Evolutionary conservation across 1,139 yeast species (phyloP).

Genomic region (Geotrichum fermentans): DNA sequence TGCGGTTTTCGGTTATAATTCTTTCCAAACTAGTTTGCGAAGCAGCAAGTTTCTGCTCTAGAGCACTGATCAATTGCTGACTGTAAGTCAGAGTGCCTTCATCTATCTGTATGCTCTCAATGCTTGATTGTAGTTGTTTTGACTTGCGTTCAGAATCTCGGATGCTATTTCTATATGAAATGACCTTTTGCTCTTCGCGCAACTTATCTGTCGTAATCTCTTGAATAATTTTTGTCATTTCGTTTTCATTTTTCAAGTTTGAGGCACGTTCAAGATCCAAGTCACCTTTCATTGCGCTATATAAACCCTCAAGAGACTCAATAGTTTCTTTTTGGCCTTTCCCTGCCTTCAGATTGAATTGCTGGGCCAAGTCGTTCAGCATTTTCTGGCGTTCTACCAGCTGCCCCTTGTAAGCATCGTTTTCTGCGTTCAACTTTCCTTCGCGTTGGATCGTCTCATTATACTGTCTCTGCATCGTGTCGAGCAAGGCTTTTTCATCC

Average conservation of each 20-base stretch:
- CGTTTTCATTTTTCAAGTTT: conserved; percentile 25
- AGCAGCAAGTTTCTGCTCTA: conserved; percentile 35
- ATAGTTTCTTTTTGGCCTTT: not conserved
- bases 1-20: conserved; percentile 37
- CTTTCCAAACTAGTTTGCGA: conserved; percentile 27
- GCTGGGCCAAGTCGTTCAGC: conserved; percentile 3
- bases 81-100: conserved; percentile 44
- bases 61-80: conserved; percentile 36
- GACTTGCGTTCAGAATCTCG: conserved; percentile 36
- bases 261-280: conserved; percentile 14
- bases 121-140: conserved; percentile 36
- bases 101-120: conserved; percentile 41
- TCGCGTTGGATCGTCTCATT: conserved; percentile 47
- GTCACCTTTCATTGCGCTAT: conserved; percentile 1
- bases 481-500: conserved; percentile 16
- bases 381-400: conserved; percentile 26
- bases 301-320: conserved; percentile 3
- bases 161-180: conserved; percentile 41
- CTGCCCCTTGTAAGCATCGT: conserved; percentile 39
- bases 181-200: conserved; percentile 43
- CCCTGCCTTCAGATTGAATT: conserved; percentile 2
- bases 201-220: conserved; percentile 39
- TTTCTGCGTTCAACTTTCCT: conserved; percentile 55
- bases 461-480: conserved; percentile 29
- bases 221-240: conserved; percentile 29